These are phyloP conservation scores for Russula olivacea DNA, from an alignment of 768 basidiomycete species.

Conservation along the genomic window DNA sequence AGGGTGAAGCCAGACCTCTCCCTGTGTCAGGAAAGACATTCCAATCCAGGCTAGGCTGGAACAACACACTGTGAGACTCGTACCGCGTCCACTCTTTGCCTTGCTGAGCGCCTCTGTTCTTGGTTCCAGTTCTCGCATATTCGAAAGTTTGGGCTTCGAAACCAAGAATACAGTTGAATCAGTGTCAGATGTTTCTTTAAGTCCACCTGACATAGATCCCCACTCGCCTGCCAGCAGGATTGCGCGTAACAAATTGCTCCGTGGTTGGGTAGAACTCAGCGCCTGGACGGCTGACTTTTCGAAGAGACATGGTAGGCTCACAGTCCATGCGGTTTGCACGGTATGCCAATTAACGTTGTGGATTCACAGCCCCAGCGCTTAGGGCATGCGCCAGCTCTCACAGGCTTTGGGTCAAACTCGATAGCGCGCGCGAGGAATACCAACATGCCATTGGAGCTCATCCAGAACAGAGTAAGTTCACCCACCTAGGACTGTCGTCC, in stretches of 20 bases:
- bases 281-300: constrained; percentile 61
- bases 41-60: constrained; percentile 64
- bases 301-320: constrained; percentile 39
- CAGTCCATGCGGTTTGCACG: constrained; percentile 4
- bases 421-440: constrained; percentile 62
- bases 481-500: background rate
- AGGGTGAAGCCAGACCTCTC: constrained; percentile 54
- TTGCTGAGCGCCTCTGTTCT: background rate
- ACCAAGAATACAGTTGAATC: constrained; percentile 22
- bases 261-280: constrained; percentile 74
- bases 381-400: constrained; percentile 38
- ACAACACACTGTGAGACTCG: constrained; percentile 46
- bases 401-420: constrained; percentile 45
- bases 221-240: constrained; percentile 41
- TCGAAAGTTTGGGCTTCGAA: constrained; percentile 38
- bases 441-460: constrained; percentile 71
- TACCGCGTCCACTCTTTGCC: background rate
- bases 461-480: constrained; percentile 61
- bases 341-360: background rate
- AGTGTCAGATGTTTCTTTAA: constrained; percentile 40
- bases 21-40: constrained; percentile 51
- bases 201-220: constrained; percentile 51
- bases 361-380: constrained; percentile 39
- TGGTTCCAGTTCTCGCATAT: constrained; percentile 37
- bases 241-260: constrained; percentile 56